A percentile compares a stretch with the other conserved stretches of the same genome.
Conservation (phyloP, 2,329 filamentous ascomycete species). For the Zasmidium citrigriseum region DNA sequence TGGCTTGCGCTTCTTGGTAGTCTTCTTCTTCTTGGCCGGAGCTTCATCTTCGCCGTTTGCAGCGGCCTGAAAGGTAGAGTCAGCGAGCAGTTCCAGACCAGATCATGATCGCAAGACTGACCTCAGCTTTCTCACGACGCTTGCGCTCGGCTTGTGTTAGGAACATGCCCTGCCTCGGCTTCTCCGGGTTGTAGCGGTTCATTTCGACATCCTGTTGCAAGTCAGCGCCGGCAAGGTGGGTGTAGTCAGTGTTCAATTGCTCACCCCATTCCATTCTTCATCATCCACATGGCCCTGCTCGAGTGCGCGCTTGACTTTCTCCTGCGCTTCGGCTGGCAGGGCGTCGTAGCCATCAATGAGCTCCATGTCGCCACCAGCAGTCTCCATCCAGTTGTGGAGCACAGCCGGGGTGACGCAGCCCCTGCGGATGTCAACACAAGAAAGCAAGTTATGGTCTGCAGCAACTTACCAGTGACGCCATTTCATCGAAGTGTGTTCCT, state of each 20-base stretch:
- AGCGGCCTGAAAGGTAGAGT: conserved; percentile 8
- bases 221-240: conserved; percentile 20
- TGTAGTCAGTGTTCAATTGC: conserved; percentile 42
- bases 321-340: conserved; percentile 65
- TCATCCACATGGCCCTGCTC: conserved; percentile 78
- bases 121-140: conserved; percentile 25
- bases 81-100: too few species aligned
- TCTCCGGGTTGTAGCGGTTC: conserved; percentile 65
- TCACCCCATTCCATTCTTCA: conserved; percentile 85
- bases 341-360: conserved; percentile 81
- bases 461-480: conserved; percentile 82
- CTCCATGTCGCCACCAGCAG: conserved; percentile 61
- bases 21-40: conserved; percentile 33
- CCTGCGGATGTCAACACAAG: conserved; percentile 54
- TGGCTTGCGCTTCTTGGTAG: conserved; percentile 26
- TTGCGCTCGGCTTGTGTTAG: conserved; percentile 32
- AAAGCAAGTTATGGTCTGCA: background rate
- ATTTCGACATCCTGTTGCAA: conserved; percentile 66
- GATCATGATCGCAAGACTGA: background rate
- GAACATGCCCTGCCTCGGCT: conserved; percentile 35
- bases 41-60: conserved; percentile 18
- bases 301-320: conserved; percentile 72
- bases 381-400: conserved; percentile 64
- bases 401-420: conserved; percentile 82
- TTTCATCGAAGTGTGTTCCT: conserved; percentile 63